Evolutionary conservation across 2,329 filamentous ascomycete species (phyloP).

Genomic region (Daldinia eschscholtzii): DNA sequence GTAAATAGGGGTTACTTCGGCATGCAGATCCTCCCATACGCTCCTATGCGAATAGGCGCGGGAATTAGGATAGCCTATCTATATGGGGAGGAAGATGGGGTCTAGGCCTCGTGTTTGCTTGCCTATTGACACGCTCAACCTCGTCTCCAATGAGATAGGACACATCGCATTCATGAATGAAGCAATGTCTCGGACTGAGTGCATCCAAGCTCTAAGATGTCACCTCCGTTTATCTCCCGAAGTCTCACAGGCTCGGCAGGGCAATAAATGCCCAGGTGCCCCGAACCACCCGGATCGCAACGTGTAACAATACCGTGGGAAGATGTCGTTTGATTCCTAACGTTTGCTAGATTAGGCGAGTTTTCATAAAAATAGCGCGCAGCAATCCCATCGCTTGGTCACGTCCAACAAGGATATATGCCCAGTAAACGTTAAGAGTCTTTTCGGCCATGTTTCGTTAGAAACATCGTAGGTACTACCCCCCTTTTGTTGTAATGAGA

Average conservation of each 20-base stretch:
- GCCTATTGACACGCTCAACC: not conserved
- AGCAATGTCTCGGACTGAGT: slow-evolving; percentile 1
- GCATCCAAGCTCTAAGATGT: not conserved
- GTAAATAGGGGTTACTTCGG: slow-evolving; percentile 3
- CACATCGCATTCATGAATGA: not conserved
- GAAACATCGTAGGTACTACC: slow-evolving; percentile 1
- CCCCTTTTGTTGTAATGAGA: slow-evolving; percentile 2
- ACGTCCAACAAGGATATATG: not conserved
- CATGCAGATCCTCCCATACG: slow-evolving; percentile 10
- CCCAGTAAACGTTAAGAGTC: not conserved
- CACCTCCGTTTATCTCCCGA: not conserved
- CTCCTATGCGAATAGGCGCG: not conserved
- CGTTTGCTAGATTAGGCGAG: slow-evolving; percentile 6
- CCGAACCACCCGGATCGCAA: not conserved
- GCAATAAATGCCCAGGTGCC: not conserved
- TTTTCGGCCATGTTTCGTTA: not conserved
- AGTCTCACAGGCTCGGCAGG: not conserved
- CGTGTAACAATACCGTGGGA: not conserved
- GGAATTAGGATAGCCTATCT: not conserved
- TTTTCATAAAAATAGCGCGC: not conserved
- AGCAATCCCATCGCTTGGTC: slow-evolving; percentile 2
- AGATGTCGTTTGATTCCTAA: not conserved
- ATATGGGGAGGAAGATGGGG: not conserved
- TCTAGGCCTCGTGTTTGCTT: not conserved
- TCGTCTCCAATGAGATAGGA: not conserved